Percentiles rank a stretch among this genome's conserved stretches.
phyloP scores from a whole-genome alignment of 208 protist genomes.

The Trypanosoma mega region DNA sequence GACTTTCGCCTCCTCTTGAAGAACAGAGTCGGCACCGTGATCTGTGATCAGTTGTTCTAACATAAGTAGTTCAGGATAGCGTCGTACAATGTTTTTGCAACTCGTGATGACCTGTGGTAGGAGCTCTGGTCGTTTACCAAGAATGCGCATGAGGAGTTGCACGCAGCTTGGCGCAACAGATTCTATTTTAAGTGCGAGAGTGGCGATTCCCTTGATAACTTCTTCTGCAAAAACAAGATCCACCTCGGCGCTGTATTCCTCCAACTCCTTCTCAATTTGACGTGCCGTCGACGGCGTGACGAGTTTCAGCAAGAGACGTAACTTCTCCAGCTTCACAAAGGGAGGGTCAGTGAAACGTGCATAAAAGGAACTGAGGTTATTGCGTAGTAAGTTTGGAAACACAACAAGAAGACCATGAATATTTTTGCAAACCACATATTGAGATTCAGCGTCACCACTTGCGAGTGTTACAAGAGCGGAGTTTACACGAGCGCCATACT shows the following conservation, averaged over 20 bases:
- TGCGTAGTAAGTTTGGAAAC: constrained; percentile 91
- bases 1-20: constrained; percentile 97
- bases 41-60: constrained; percentile 69
- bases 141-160: constrained; percentile 66
- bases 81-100: constrained; percentile 84
- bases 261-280: constrained; percentile 95
- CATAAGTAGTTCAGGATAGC: constrained; percentile 76
- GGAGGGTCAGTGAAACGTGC: constrained; percentile 99
- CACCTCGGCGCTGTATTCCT: constrained; percentile 97
- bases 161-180: constrained; percentile 94
- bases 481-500: constrained; percentile 91
- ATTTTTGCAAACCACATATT: constrained; percentile 99
- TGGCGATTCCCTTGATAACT: constrained; percentile 95
- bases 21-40: constrained; percentile 82
- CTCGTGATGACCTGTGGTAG: constrained; percentile 73
- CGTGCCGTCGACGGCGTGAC: constrained; percentile 93
- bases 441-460: constrained; percentile 91
- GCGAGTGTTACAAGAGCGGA: constrained; percentile 93
- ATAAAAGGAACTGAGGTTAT: constrained; percentile 96
- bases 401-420: constrained; percentile 98
- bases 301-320: constrained; percentile 98
- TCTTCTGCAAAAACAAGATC: constrained; percentile 98
- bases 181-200: constrained; percentile 98
- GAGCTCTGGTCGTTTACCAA: constrained; percentile 53
- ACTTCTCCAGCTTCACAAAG: constrained; percentile 99